Percentiles rank a stretch among this genome's conserved stretches.
Evolutionary conservation across 2,329 filamentous ascomycete genomes (phyloP).

Genomic region (Aspergillus latus): DNA sequence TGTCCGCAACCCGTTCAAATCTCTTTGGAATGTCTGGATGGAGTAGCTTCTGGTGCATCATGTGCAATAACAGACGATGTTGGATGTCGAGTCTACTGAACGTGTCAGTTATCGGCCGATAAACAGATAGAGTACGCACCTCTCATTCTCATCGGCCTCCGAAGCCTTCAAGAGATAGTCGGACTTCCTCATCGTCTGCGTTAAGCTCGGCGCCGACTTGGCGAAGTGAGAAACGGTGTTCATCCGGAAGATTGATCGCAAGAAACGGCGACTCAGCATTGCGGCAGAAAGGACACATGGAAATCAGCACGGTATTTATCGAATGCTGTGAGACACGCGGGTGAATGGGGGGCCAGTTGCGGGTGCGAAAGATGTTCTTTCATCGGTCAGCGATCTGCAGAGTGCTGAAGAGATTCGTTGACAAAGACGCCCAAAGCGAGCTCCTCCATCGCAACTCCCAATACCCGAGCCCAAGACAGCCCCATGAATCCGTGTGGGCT

Average conservation of each 20-base stretch:
- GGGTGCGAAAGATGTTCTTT: background rate
- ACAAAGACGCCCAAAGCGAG: background rate
- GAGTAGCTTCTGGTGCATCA: constrained; percentile 1
- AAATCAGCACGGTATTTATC: background rate
- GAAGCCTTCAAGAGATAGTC: background rate
- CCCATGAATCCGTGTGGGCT: background rate
- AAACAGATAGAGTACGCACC: background rate
- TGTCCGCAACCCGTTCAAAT: background rate
- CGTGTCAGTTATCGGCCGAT: background rate
- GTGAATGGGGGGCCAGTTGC: background rate
- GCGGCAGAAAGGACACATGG: background rate
- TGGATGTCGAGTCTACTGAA: constrained; percentile 4
- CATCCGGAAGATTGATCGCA: background rate
- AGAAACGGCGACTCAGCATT: background rate
- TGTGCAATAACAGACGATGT: constrained; percentile 6
- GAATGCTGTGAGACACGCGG: background rate
- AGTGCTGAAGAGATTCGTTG: background rate
- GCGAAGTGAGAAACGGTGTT: background rate
- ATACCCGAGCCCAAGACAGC: background rate
- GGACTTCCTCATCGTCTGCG: background rate
- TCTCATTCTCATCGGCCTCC: constrained; percentile 1
- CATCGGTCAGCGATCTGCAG: background rate
- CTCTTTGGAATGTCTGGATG: background rate
- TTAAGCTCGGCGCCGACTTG: background rate
- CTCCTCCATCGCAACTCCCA: background rate